Conservation (phyloP, 257 asterid genomes). For the Linaria vulgaris region DNA sequence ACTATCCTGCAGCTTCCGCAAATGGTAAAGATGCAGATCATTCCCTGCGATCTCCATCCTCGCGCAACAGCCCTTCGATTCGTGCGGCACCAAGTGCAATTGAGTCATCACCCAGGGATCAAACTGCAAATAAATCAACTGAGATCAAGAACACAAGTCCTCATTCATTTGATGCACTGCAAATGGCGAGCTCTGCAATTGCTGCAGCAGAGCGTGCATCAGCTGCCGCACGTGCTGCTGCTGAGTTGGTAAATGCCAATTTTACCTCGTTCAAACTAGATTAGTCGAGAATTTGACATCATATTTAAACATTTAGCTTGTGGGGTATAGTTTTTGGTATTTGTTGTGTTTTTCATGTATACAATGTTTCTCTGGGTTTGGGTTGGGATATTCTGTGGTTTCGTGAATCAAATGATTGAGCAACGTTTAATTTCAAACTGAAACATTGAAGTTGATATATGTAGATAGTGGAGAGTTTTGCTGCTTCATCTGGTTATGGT, state of each 20-base stretch:
- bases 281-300: slow-evolving; percentile 25
- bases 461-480: neutral
- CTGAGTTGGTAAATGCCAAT: slow-evolving; percentile 57
- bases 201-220: slow-evolving; percentile 95
- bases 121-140: slow-evolving; percentile 22
- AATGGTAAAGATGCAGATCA: slow-evolving; percentile 29
- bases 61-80: slow-evolving; percentile 13
- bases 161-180: slow-evolving; percentile 51
- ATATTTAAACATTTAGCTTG: neutral
- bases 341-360: neutral
- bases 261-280: slow-evolving; percentile 35
- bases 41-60: slow-evolving; percentile 29
- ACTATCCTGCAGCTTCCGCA: slow-evolving; percentile 32
- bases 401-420: neutral
- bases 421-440: neutral
- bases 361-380: neutral
- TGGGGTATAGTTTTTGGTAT: neutral
- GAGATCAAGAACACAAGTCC: slow-evolving; percentile 34
- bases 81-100: slow-evolving; percentile 20
- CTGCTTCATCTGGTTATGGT: too few species aligned
- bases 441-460: neutral
- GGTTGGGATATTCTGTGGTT: neutral
- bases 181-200: slow-evolving; percentile 76
- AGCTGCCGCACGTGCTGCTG: slow-evolving; percentile 89
- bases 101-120: slow-evolving; percentile 31